Base-by-base conservation (phyloP, 2,329 filamentous ascomycete genomes). In the Penicillium paneum region DNA sequence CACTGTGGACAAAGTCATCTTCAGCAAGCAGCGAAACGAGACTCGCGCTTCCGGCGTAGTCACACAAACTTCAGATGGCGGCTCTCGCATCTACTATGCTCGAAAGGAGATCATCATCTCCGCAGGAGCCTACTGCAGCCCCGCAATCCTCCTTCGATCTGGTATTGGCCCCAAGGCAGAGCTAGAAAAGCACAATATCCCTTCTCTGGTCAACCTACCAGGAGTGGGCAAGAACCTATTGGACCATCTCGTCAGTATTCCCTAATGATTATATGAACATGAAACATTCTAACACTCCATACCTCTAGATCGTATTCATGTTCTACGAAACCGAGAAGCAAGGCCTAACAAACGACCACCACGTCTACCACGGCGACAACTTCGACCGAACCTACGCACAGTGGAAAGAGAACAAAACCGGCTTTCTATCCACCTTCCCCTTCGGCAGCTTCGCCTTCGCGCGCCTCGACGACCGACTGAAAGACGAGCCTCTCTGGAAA, bases 381-480 rank as follows among this genome's bases (percentile, higher is more conserved):
- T 71, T 81, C 17, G 71, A 73, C 12, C 78, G 78, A 49, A 77
- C 81, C 0, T 81, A 82, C 61, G 68, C 75, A 12, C 74, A 81
- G 44, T 87, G 82, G 78, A 79, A 83, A 65, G 78, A 83, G 29
- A 77, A 81, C 47, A 84, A 84, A 62, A 74, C 76, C 2, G 84
- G 85, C 1, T 75, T 83, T 32, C 71, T 87, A 1, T 82, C 84
- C 1, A 80, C 77, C 0, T 86, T 87, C 61, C 84, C 84, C 10
- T 87, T 87, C 49, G 84, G 84, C 38, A 76, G 78, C 11, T 86
- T 87, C 53, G 83, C 79, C 11, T 88, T 79, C 60, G 80, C 83
- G 6, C 78, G 84, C n/a, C 74, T 87, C 0, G 83, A 86, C 55
- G 78, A 84, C 8, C 80, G 83, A 7, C 76, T 87, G 1, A 71